Evolutionary conservation across 208 protist genomes (phyloP).

Genomic region (Crithidia fasciculata): DNA sequence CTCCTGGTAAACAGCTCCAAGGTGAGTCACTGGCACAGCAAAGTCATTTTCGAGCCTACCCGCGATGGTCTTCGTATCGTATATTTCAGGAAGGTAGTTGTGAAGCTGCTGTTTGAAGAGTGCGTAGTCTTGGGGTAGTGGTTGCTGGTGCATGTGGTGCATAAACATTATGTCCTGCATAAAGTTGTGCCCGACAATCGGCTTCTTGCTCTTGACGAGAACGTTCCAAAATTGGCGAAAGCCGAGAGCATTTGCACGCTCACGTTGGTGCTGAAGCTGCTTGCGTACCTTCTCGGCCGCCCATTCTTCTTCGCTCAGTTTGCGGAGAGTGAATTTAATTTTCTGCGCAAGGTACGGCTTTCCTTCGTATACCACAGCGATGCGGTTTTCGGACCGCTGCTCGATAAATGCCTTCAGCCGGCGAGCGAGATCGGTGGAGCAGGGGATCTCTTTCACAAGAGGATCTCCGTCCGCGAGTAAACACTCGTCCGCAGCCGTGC

Average conservation of each 20-base stretch:
- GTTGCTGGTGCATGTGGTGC: constrained; percentile 72
- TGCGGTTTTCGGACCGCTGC: constrained; percentile 10
- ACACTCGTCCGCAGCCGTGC: constrained; percentile 5
- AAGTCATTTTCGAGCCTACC: constrained; percentile 14
- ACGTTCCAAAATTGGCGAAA: constrained; percentile 78
- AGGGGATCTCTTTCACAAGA: constrained; percentile 1
- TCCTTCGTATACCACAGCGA: constrained; percentile 15
- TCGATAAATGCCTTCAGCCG: constrained; percentile 2
- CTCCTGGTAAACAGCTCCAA: constrained; percentile 49
- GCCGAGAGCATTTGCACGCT: constrained; percentile 31
- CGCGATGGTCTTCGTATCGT: constrained; percentile 79
- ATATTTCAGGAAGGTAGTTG: constrained; percentile 48
- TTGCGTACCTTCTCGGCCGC: not conserved
- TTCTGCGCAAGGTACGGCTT: constrained; percentile 31
- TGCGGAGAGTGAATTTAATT: constrained; percentile 32
- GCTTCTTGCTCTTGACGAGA: constrained; percentile 65
- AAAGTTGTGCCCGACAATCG: constrained; percentile 84
- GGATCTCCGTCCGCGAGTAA: not conserved
- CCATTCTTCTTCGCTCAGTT: constrained; percentile 17
- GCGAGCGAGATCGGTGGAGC: constrained; percentile 7
- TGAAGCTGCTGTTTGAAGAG: constrained; percentile 56
- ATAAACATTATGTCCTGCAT: constrained; percentile 87
- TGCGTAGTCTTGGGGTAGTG: constrained; percentile 48
- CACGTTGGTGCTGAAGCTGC: constrained; percentile 8
- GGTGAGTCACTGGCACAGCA: constrained; percentile 31